Base-by-base conservation (phyloP, 2,329 filamentous ascomycete species). In the Sporothrix curviconia region DNA sequence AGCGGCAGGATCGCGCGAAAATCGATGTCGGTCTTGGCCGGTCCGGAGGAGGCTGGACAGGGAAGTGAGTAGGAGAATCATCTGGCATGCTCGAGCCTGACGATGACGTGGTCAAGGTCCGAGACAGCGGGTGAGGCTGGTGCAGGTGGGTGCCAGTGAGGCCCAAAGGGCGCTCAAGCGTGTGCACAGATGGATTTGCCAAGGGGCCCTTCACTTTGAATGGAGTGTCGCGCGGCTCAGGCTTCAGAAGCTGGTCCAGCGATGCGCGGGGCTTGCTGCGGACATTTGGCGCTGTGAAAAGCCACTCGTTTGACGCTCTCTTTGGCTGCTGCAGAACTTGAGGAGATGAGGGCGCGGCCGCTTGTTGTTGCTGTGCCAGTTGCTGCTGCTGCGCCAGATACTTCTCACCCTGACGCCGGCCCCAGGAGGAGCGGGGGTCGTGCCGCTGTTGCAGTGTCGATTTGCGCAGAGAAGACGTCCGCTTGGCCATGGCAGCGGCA, bases 401-500 rank as follows among this genome's bases (percentile, higher is more conserved):
- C 59, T 79, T 77, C 61, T 81, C 83, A 51, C 78, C 84, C 42
- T 78, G 78, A 58, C 83, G 76, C 56, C 80, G 75, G 39, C 82
- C 82, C 76, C 80, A 85, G 55, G 78, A 89, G 11, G 78, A 80
- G 57, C 86, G 82, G 39, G 88, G 86, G 42, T 83, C 81, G 61
- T 88, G 82, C 40, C 92, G 86, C 70, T 96, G 92, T 67, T 95
- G 90, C 24, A 96, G 72, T 0, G 92, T 96, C 2, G 91, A 95
- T 69, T 87, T 92, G 59, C 92, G 82, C 50, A 96, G 75, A 17
- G 90, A 94, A 1, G 86, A 87, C 1, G 87, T 84, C 61, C 88
- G 79, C 68, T 85, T 86, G 15, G 81, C 69, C 55, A 80, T 75
- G 52, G 74, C 75, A 59, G 75, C 76, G 49, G 73, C 63, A 2